Conservation (phyloP, 192 early-diverging fungal genomes). For the Spizellomyces punctatus region DNA sequence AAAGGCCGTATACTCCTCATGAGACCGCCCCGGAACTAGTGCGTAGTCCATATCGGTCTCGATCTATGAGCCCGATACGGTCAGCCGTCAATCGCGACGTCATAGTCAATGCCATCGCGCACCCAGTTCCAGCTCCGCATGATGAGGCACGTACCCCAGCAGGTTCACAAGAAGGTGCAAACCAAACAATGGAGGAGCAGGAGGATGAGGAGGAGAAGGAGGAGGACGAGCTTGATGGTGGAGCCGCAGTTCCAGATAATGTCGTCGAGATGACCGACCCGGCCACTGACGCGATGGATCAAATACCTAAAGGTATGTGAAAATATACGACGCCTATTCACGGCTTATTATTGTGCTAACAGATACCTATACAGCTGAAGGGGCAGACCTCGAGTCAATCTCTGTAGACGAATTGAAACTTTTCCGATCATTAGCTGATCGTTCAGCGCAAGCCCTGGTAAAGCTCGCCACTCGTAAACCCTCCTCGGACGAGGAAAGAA, state of each 20-base stretch:
- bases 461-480: neutral
- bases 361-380: too few relatives aligned
- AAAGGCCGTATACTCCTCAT: conserved; percentile 22
- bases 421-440: too few relatives aligned
- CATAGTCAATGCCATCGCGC: conserved; percentile 12
- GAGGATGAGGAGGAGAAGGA: conserved; percentile 16
- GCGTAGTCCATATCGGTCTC: neutral
- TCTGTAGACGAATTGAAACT: too few relatives aligned
- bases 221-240: conserved; percentile 12
- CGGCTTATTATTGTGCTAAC: too few relatives aligned
- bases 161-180: neutral
- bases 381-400: too few relatives aligned
- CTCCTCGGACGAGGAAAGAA: neutral
- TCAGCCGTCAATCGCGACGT: conserved; percentile 34
- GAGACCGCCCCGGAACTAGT: conserved; percentile 1
- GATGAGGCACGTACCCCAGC: neutral
- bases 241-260: neutral
- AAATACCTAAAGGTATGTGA: too few relatives aligned
- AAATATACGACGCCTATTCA: too few relatives aligned
- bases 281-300: neutral
- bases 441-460: neutral
- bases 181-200: neutral
- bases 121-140: neutral
- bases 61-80: neutral
- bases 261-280: neutral